Base-by-base conservation (phyloP, 257 asterid genomes). In the Linderniella brevidens region DNA sequence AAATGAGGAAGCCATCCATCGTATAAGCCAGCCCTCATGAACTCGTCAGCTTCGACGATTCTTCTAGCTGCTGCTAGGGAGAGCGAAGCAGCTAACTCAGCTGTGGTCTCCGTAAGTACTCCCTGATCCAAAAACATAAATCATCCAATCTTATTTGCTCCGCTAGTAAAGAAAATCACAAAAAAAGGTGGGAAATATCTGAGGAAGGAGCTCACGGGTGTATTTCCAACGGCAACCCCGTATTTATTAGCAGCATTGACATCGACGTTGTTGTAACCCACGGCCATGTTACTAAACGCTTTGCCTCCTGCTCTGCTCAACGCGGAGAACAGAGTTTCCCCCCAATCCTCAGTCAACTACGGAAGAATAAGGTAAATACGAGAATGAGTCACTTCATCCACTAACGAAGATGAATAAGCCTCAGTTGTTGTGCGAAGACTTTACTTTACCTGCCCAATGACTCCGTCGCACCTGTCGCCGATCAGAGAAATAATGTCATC, bases 1-100 rank as follows among this genome's bases (percentile, higher is more conserved):
- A 88, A 72, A 74, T 88, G 75, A 40, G 97, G 97, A 64, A 88
- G 93, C 97, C 95, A 88, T 78, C 97, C 97, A 58, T 88, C 94
- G 35, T 88, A 88, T 67, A 73, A 65, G 14, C 97, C 97, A 12
- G 69, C 77, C 69, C 95, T 88, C 97, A 84, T 88, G 77, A 84
- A 88, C 65, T 73, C 93, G 53, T 88, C 97, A 2, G 97, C 97
- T 62, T 88, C 97, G 15, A 88, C 97, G 45, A 88, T 80, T 63
- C 97, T 78, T 65, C 97, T 70, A 3, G 92, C 83, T 50, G 95
- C 95, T 35, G 97, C 80, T 55, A 88, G 40, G 41, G 92, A 80
- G 35, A 84, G 95, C 15, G 95, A 80, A 48, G 97, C 95, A 13
- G 97, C 97, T 55, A 88, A 65, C 72, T 88, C 95, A 32, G 97